Base-by-base conservation (phyloP, 2,329 filamentous ascomycete genomes). In the Fusarium sp. region DNA sequence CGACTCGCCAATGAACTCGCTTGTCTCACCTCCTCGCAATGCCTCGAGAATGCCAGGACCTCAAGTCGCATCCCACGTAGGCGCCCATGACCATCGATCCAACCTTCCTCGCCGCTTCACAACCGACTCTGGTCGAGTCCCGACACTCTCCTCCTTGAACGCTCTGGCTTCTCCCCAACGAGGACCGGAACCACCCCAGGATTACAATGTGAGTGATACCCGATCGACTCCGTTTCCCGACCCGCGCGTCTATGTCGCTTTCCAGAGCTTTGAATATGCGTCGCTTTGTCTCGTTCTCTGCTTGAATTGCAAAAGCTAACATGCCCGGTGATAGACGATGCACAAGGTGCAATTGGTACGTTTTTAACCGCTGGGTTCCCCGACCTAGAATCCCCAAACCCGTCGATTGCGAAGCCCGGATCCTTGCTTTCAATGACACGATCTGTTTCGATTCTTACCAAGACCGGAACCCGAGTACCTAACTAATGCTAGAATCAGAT, bases 31-130 rank as follows among this genome's bases (percentile, higher is more conserved):
- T 77, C 89, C 90, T 74, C 90, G 93, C 79, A 92, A 92, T 80
- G 87, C 88, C 77, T 86, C 84, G 77, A 89, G 90, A 77, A 86
- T 90, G 79, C 85, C 84, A 70, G 88, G 88, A 71, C 85, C 87
- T 71, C 82, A 85, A 60, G 80, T 69, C 60, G 70, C 85, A 66
- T 47, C 74, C 57, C 75, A 77, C 55, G 58, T 69, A 43, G 60
- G 85, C 65, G 80, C 87, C 70, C 87, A 89, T 80, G 94, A 97
- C 78, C 88, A 88, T 72, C 91, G 95, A 81, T 89, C 90, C 69
- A 91, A 90, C 75, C 86, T 98, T 79, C 94, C 95, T 82, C 91
- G 95, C 77, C 92, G 95, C 78, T 98, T 98, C 83, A 98, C 95
- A 70, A 96, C 95, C 62, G 97, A 97, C 83, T 91, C 93, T 83